Conservation (phyloP, 139 green algal genomes). For the Yamagishiella unicocca region DNA sequence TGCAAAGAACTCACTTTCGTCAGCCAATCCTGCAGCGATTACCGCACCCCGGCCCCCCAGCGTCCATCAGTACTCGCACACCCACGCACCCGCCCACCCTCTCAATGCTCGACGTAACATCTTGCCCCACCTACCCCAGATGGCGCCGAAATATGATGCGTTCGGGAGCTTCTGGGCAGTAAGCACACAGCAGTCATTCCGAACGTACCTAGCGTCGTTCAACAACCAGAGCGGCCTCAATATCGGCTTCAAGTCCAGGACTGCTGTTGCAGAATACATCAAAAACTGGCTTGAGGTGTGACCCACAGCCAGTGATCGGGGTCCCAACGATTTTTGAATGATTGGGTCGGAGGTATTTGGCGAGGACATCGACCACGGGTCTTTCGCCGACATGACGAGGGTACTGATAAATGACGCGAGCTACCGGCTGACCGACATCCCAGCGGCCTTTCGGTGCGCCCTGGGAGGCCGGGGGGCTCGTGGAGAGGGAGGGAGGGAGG, state of each 20-base stretch:
- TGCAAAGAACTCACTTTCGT: too few relatives aligned
- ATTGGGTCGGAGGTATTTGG: background rate
- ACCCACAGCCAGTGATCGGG: background rate
- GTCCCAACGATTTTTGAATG: conserved; percentile 13
- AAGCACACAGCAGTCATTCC: background rate
- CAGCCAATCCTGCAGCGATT: too few relatives aligned
- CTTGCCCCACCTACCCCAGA: too few relatives aligned
- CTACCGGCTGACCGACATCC: background rate
- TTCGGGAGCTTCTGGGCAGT: background rate
- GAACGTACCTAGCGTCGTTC: background rate
- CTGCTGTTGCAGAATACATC: background rate
- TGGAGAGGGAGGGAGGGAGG: too few relatives aligned
- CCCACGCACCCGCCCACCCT: too few relatives aligned
- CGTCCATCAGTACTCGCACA: too few relatives aligned
- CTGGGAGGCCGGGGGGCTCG: background rate
- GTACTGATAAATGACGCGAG: background rate
- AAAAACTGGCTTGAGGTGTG: background rate
- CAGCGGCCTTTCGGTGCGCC: background rate
- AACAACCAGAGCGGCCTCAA: background rate
- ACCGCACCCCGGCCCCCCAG: too few relatives aligned
- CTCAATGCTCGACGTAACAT: too few relatives aligned
- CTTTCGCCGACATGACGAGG: background rate
- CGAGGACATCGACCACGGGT: background rate
- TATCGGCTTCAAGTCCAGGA: background rate
- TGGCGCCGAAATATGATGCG: background rate